Evolutionary conservation across 257 asterid species (phyloP), one percentile per base, ranked within the genome.

Genomic region (Solanum rostratum): DNA sequence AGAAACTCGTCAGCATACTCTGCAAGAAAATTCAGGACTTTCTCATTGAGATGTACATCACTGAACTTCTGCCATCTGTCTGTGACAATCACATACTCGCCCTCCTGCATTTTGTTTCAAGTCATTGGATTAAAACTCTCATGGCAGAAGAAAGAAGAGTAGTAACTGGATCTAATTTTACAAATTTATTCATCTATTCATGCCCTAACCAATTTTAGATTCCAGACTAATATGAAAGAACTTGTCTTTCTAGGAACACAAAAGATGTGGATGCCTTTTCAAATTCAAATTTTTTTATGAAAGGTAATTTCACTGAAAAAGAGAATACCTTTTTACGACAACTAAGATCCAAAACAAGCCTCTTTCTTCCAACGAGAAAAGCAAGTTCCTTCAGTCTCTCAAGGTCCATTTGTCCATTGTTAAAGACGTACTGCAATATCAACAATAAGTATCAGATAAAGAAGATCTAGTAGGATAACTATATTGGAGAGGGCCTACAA

Each of bases 31-130:
- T 88, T 90, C 86, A 95, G 89, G 79, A 92, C 93, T 84, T 92
- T 70, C 85, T 91, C 87, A 88, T 93, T 92, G 86, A 97, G 96
- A 89, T 86, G 91, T n/a, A 97, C 98, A 53, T 94, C 88, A 43
- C 88, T 97, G 88, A 97, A 97, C 87, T 94, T 97, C 92, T 95
- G 99, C 99, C 99, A 97, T 87, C 98, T 93, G 88, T 95, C 95
- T 18, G 99, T 97, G 82, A 97, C 99, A 71, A 97, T 92, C 73
- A 94, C 98, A 86, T 95, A 96, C 82, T 87, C 88, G 41, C 88
- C 93, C 15, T 90, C 97, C 99, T 96, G 94, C 76, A 84, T 33
- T 71, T 81, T 29, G 63, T 71, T 79, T 57, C 45, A 83, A 84
- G 86, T 87, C 89, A 87, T 53, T 69, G 63, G 69, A 54, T 8